These are phyloP conservation scores for Cetradonia linearis DNA, from an alignment of 495 filamentous ascomycete species.

Conservation along the genomic window DNA sequence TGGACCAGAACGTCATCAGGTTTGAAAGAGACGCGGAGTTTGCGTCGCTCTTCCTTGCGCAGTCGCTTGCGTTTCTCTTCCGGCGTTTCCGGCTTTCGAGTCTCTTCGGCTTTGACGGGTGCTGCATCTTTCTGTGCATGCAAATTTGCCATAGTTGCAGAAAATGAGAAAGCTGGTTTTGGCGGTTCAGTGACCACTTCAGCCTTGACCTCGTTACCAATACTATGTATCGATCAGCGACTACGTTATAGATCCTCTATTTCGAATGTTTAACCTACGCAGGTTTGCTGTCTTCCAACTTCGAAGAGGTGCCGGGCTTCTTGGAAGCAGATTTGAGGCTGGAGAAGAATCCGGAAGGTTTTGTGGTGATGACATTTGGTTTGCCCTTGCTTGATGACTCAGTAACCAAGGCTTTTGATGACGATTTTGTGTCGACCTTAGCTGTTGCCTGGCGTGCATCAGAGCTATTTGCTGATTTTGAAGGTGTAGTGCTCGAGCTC, in stretches of 20 bases:
- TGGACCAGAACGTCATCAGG: slow-evolving; percentile 61
- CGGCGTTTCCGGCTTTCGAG: slow-evolving; percentile 57
- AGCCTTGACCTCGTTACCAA: slow-evolving; percentile 34
- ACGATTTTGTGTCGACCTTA: slow-evolving; percentile 28
- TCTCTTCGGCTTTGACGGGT: slow-evolving; percentile 41
- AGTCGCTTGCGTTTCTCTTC: slow-evolving; percentile 64
- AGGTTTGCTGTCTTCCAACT: slow-evolving; percentile 24
- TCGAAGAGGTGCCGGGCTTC: slow-evolving; percentile 44
- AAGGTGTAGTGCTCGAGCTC: slow-evolving; percentile 14
- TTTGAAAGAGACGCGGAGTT: slow-evolving; percentile 61
- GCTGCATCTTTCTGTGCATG: slow-evolving; percentile 52
- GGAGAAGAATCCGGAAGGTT: slow-evolving; percentile 49
- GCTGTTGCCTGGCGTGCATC: slow-evolving; percentile 11
- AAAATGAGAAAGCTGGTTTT: slow-evolving; percentile 44
- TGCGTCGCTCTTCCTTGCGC: slow-evolving; percentile 67
- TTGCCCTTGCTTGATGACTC: slow-evolving; percentile 36
- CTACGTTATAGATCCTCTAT: background rate
- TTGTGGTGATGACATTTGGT: slow-evolving; percentile 42
- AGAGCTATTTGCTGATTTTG: slow-evolving; percentile 16
- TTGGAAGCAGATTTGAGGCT: slow-evolving; percentile 51
- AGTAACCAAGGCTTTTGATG: slow-evolving; percentile 10
- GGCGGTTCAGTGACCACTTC: slow-evolving; percentile 29
- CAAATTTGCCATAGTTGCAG: slow-evolving; percentile 54
- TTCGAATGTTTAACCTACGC: slow-evolving; percentile 10
- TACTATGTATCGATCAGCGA: slow-evolving; percentile 26